Evolutionary conservation across 768 basidiomycete genomes (phyloP).

Genomic region (Boletus bicolor): DNA sequence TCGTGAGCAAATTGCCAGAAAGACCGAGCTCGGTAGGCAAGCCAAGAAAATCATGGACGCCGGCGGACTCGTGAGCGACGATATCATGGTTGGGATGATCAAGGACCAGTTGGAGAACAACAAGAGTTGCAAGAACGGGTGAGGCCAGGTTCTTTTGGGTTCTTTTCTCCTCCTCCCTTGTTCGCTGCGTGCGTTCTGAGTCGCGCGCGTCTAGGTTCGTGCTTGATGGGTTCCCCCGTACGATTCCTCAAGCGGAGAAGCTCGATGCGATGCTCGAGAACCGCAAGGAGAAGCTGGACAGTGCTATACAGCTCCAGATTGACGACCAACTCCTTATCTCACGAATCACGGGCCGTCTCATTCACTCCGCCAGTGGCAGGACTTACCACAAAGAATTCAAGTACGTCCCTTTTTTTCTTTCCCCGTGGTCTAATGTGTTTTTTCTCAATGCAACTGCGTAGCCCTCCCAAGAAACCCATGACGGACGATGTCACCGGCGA

Average conservation of each 20-base stretch:
- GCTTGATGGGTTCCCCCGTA: slow-evolving; percentile 98
- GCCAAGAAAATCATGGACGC: slow-evolving; percentile 99
- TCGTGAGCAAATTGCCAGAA: slow-evolving; percentile 83
- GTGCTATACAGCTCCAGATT: slow-evolving; percentile 89
- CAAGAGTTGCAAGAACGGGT: slow-evolving; percentile 93
- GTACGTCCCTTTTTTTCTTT: slow-evolving; percentile 46
- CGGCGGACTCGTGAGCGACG: slow-evolving; percentile 92
- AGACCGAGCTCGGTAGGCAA: slow-evolving; percentile 83
- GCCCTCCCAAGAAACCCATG: slow-evolving; percentile 96
- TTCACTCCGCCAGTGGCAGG: slow-evolving; percentile 86
- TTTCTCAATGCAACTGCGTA: slow-evolving; percentile 33
- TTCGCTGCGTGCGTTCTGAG: not conserved
- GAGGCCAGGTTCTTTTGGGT: slow-evolving; percentile 32
- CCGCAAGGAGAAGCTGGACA: slow-evolving; percentile 86
- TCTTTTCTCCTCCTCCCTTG: too few relatives aligned
- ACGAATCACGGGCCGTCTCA: slow-evolving; percentile 93
- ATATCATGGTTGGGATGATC: slow-evolving; percentile 98
- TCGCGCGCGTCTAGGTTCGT: slow-evolving; percentile 66
- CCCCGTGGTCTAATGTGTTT: slow-evolving; percentile 3
- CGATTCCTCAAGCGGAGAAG: slow-evolving; percentile 94
- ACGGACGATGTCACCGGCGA: slow-evolving; percentile 93
- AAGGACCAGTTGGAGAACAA: slow-evolving; percentile 93
- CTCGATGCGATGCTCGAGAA: slow-evolving; percentile 84
- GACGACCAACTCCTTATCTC: slow-evolving; percentile 95
- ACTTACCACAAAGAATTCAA: slow-evolving; percentile 95